Conservation (phyloP, 106 monocot genomes). For the Posidonia australis region DNA sequence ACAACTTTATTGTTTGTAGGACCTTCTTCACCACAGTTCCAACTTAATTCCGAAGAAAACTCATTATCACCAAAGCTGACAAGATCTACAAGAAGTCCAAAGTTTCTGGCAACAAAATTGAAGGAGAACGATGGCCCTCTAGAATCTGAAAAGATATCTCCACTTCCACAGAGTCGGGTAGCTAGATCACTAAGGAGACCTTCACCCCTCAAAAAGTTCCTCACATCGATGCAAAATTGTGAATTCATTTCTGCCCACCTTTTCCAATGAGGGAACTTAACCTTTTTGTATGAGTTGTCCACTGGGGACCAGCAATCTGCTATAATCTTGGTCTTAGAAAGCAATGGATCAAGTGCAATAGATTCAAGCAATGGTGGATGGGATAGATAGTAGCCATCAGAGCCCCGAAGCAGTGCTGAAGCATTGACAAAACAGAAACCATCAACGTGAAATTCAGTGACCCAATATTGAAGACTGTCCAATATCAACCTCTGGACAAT, state of each 20-base stretch:
- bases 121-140: slow-evolving; percentile 73
- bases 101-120: slow-evolving; percentile 69
- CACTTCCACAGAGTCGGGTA: slow-evolving; percentile 87
- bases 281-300: slow-evolving; percentile 37
- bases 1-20: slow-evolving; percentile 34
- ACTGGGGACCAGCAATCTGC: slow-evolving; percentile 71
- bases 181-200: slow-evolving; percentile 61
- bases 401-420: slow-evolving; percentile 32
- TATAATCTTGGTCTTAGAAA: slow-evolving; percentile 63
- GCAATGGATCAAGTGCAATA: slow-evolving; percentile 76
- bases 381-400: no score
- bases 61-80: slow-evolving; percentile 75
- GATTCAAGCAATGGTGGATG: slow-evolving; percentile 62
- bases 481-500: slow-evolving; percentile 63
- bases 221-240: slow-evolving; percentile 53
- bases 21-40: slow-evolving; percentile 94
- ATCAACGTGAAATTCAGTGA: slow-evolving; percentile 71
- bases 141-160: slow-evolving; percentile 58
- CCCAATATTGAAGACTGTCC: slow-evolving; percentile 79
- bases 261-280: slow-evolving; percentile 83
- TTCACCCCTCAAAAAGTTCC: slow-evolving; percentile 77
- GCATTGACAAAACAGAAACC: slow-evolving; percentile 81
- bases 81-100: slow-evolving; percentile 76
- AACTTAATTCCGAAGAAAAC: slow-evolving; percentile 57
- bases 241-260: slow-evolving; percentile 78